Conservation (phyloP, 1,284 basidiomycete genomes). For the Pseudozyma pruni region DNA sequence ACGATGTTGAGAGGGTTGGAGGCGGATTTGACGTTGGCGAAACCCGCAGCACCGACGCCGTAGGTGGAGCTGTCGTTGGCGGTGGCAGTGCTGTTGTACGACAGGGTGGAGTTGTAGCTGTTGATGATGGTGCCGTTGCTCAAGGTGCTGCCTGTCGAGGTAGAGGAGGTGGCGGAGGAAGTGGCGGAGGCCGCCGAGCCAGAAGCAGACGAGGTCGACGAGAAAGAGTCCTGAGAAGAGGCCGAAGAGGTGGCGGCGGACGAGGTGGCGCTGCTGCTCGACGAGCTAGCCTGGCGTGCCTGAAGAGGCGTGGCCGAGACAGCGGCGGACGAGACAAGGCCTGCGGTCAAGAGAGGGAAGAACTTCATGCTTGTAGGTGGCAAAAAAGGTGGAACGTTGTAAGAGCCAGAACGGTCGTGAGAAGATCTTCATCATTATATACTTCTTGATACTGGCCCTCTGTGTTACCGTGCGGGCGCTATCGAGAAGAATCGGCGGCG, state of each 20-base stretch:
- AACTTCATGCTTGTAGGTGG: conserved; percentile 16
- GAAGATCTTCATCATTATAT: too few relatives aligned
- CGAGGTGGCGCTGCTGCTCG: conserved; percentile 12
- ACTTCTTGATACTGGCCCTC: too few relatives aligned
- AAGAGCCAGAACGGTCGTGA: too few relatives aligned
- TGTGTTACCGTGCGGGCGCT: too few relatives aligned
- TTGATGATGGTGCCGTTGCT: conserved; percentile 28
- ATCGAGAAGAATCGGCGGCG: too few relatives aligned
- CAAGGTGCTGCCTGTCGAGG: conserved; percentile 5
- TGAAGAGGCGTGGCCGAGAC: conserved; percentile 23
- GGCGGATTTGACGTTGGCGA: conserved; percentile 39
- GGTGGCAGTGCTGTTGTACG: conserved; percentile 29
- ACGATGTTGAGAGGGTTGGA: conserved; percentile 58
- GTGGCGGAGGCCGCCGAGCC: not conserved
- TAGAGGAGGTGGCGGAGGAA: conserved; percentile 6
- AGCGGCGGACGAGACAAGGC: conserved; percentile 9
- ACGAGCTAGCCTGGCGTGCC: conserved; percentile 19
- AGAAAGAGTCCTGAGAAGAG: not conserved
- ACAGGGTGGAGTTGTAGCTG: conserved; percentile 32
- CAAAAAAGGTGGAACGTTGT: not conserved
- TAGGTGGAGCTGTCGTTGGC: conserved; percentile 23
- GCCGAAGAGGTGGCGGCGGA: not conserved
- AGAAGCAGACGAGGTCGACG: not conserved
- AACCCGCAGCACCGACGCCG: conserved; percentile 49
- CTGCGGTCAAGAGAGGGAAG: conserved; percentile 18